Evolutionary conservation across 116 monocot genomes (phyloP).

Genomic region (Phalaenopsis hybrid): DNA sequence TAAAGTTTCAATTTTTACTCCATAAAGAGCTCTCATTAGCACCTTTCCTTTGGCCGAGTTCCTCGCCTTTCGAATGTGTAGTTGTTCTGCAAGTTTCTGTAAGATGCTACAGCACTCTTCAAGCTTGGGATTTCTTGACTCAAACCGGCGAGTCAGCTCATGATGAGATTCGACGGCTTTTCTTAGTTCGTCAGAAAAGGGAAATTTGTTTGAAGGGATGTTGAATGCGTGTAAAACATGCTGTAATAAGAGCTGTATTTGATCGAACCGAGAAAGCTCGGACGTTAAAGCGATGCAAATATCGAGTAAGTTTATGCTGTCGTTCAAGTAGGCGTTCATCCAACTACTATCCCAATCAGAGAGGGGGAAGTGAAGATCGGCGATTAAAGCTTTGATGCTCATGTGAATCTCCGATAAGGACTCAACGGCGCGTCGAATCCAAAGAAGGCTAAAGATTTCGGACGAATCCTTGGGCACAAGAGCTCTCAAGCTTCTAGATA

Average conservation of each 20-base stretch:
- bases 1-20: conserved; percentile 51
- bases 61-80: conserved; percentile 34
- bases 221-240: conserved; percentile 46
- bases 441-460: conserved; percentile 54
- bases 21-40: conserved; percentile 62
- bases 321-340: conserved; percentile 72
- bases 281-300: conserved; percentile 77
- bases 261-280: conserved; percentile 60
- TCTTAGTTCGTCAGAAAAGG: conserved; percentile 23
- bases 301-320: conserved; percentile 79
- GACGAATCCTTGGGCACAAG: conserved; percentile 43
- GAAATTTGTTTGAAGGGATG: not conserved
- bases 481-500: conserved; percentile 46
- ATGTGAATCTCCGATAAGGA: conserved; percentile 43
- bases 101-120: conserved; percentile 34
- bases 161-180: conserved; percentile 30
- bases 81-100: conserved; percentile 3
- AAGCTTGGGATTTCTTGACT: conserved; percentile 36
- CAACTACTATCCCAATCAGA: conserved; percentile 85
- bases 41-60: conserved; percentile 62
- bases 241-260: conserved; percentile 48
- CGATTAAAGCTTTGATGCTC: conserved; percentile 46
- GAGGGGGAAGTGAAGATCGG: conserved; percentile 70
- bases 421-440: conserved; percentile 58
- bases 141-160: conserved; percentile 45